These are phyloP conservation scores for Kluyveromyces siamensis DNA, from an alignment of 805 yeast genomes.

Conservation along the genomic window DNA sequence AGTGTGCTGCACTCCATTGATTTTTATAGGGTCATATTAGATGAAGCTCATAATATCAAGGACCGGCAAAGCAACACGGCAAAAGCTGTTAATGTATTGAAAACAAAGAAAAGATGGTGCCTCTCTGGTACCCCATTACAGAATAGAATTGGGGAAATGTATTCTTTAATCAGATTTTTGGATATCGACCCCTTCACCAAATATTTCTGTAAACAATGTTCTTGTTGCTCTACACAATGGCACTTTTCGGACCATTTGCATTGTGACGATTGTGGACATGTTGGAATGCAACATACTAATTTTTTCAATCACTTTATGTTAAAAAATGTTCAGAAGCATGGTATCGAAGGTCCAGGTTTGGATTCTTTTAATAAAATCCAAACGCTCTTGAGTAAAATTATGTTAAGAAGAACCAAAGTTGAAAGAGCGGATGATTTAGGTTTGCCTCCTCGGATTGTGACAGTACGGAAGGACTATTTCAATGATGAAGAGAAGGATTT, in stretches of 20 bases:
- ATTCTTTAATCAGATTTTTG: conserved; percentile 80
- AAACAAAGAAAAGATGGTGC: conserved; percentile 78
- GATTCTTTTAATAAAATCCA: conserved; percentile 73
- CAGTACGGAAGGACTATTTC: conserved; percentile 75
- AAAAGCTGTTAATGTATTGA: conserved; percentile 71
- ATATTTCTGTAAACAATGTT: conserved; percentile 91
- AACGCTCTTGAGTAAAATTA: conserved; percentile 61
- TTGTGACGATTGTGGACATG: conserved; percentile 82
- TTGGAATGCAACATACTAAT: conserved; percentile 91
- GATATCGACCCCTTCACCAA: conserved; percentile 77
- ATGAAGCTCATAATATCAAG: conserved; percentile 96
- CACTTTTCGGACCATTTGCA: conserved; percentile 69
- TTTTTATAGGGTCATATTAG: conserved; percentile 81
- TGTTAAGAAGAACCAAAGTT: conserved; percentile 90
- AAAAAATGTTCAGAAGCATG: conserved; percentile 84
- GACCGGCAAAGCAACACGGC: conserved; percentile 93
- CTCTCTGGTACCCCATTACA: conserved; percentile 94
- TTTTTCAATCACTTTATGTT: conserved; percentile 93
- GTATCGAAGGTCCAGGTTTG: conserved; percentile 73
- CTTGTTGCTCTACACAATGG: conserved; percentile 80
- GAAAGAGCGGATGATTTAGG: conserved; percentile 98
- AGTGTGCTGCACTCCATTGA: conserved; percentile 65
- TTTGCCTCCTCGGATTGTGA: conserved; percentile 91
- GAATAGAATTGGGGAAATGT: conserved; percentile 92
- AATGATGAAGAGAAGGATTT: conserved; percentile 93